Evolutionary conservation across 139 green algal species (phyloP).

Genomic region (Picochlorum sp.): DNA sequence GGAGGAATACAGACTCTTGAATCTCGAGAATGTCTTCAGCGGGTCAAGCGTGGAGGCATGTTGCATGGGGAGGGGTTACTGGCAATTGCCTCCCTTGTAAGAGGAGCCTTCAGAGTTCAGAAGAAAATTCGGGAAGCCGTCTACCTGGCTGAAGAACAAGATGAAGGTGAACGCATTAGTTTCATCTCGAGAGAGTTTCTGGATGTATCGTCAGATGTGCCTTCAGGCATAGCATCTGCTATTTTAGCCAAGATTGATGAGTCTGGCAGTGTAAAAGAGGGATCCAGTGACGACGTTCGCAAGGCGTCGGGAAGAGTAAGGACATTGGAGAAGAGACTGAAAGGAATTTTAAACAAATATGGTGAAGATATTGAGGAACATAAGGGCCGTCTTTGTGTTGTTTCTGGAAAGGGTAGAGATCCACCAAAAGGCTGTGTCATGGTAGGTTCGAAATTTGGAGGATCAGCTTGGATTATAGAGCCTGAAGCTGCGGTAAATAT

Average conservation of each 20-base stretch:
- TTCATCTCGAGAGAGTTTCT: not conserved
- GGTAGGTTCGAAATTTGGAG: constrained; percentile 35
- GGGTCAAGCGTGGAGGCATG: constrained; percentile 54
- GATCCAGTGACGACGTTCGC: constrained; percentile 51
- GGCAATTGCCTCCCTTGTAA: constrained; percentile 31
- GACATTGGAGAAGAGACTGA: constrained; percentile 38
- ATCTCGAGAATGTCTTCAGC: constrained; percentile 36
- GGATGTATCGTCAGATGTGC: not conserved
- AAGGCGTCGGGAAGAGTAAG: constrained; percentile 32
- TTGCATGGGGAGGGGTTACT: constrained; percentile 31
- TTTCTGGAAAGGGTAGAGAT: constrained; percentile 16
- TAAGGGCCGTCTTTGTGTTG: constrained; percentile 50
- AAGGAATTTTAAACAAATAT: constrained; percentile 46
- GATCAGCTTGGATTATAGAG: constrained; percentile 51
- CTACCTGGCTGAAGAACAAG: constrained; percentile 3
- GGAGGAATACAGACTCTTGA: constrained; percentile 52
- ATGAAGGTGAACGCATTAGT: constrained; percentile 4
- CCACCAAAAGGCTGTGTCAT: constrained; percentile 41
- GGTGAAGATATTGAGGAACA: constrained; percentile 56
- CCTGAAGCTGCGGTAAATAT: constrained; percentile 52
- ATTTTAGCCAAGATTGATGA: constrained; percentile 27
- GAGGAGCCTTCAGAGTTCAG: constrained; percentile 30
- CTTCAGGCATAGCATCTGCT: constrained; percentile 10
- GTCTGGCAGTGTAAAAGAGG: constrained; percentile 39
- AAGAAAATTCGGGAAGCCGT: constrained; percentile 12